phyloP scores from a whole-genome alignment of 805 yeast genomes.

The Ogataea philodendri region DNA sequence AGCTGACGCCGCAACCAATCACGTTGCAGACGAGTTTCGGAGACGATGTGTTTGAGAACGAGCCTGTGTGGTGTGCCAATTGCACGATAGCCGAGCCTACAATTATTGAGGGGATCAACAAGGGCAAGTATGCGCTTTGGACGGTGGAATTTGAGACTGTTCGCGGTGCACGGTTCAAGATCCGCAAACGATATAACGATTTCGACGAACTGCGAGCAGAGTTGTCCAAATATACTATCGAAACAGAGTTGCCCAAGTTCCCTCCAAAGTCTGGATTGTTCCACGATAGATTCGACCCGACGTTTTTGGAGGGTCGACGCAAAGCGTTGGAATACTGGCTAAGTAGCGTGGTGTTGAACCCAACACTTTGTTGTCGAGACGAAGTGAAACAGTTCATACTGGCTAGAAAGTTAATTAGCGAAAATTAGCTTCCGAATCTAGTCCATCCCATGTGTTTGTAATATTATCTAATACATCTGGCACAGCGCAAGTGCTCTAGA shows the following conservation, averaged over 20 bases:
- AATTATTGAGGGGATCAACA: slow-evolving; percentile 27
- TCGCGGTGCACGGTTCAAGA: slow-evolving; percentile 39
- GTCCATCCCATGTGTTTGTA: slow-evolving; percentile 1
- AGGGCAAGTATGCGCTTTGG: slow-evolving; percentile 33
- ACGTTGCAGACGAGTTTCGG: slow-evolving; percentile 34
- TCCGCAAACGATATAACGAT: slow-evolving; percentile 65
- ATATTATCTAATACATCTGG: slow-evolving; percentile 5
- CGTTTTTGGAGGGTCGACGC: slow-evolving; percentile 54
- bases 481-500: no score
- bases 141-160: slow-evolving; percentile 27
- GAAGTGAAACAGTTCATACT: slow-evolving; percentile 42
- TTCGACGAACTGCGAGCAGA: slow-evolving; percentile 47
- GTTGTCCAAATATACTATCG: slow-evolving; percentile 40
- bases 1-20: slow-evolving; percentile 42
- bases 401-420: slow-evolving; percentile 4
- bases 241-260: slow-evolving; percentile 42
- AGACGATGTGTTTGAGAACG: slow-evolving; percentile 8
- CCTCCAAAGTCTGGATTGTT: slow-evolving; percentile 46
- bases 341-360: slow-evolving; percentile 52
- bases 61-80: slow-evolving; percentile 29
- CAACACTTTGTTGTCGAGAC: slow-evolving; percentile 38
- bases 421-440: slow-evolving; percentile 1
- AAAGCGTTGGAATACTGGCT: slow-evolving; percentile 60
- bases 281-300: slow-evolving; percentile 27
- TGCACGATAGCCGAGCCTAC: slow-evolving; percentile 35